Conservation (phyloP, 2,329 filamentous ascomycete species). For the Gremmenia infestans region DNA sequence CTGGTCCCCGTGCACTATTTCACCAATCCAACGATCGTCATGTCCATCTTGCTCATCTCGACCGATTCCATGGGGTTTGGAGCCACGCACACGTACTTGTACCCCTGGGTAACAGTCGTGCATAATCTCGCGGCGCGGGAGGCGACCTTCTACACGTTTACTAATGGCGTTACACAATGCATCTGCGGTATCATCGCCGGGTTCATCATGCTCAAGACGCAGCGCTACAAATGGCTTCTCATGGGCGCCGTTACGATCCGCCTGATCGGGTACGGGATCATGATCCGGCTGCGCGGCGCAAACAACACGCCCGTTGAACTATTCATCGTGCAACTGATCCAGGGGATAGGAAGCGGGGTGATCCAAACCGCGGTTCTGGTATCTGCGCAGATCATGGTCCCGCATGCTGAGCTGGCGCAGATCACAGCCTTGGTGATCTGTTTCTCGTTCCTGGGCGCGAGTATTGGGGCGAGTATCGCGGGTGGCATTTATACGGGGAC, state of each 20-base stretch:
- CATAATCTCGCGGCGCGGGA: constrained; percentile 37
- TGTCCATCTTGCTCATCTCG: constrained; percentile 36
- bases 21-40: constrained; percentile 37
- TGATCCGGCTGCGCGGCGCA: constrained; percentile 42
- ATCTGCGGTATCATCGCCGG: constrained; percentile 38
- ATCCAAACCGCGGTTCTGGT: constrained; percentile 40
- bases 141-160: constrained; percentile 34
- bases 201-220: constrained; percentile 37
- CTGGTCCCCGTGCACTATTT: constrained; percentile 43
- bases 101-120: constrained; percentile 42
- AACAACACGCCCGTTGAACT: constrained; percentile 40
- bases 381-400: constrained; percentile 40
- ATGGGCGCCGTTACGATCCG: constrained; percentile 38
- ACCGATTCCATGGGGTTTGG: constrained; percentile 41
- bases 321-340: constrained; percentile 43
- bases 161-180: constrained; percentile 38
- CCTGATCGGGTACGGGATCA: constrained; percentile 44
- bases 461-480: constrained; percentile 38
- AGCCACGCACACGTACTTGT: constrained; percentile 44
- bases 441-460: constrained; percentile 37
- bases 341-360: constrained; percentile 44
- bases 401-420: constrained; percentile 42
- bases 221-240: constrained; percentile 43
- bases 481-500: constrained; percentile 47
- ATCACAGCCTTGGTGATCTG: constrained; percentile 42